Conservation (phyloP, 1,284 basidiomycete genomes). For the Pseudozyma sp. region DNA sequence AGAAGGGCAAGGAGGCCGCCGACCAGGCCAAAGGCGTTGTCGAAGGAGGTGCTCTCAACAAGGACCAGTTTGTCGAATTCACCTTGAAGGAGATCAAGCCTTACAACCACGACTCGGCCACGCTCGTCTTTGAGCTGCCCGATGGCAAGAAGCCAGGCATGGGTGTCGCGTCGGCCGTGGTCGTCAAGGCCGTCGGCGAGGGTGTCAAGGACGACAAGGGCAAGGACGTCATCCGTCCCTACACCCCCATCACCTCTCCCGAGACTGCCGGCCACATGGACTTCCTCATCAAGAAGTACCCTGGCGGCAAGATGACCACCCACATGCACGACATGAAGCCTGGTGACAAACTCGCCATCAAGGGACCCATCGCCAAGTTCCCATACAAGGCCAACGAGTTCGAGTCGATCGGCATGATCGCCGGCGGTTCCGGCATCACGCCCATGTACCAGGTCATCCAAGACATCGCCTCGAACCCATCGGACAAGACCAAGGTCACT, state of each 20-base stretch:
- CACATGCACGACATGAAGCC: constrained; percentile 74
- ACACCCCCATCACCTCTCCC: constrained; percentile 67
- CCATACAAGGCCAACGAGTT: constrained; percentile 68
- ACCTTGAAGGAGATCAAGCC: constrained; percentile 84
- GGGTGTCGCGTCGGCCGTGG: constrained; percentile 75
- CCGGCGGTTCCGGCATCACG: constrained; percentile 83
- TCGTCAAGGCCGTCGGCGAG: constrained; percentile 71
- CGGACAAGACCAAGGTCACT: constrained; percentile 96
- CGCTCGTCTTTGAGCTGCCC: constrained; percentile 88
- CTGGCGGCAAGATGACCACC: constrained; percentile 68
- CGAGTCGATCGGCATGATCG: constrained; percentile 85
- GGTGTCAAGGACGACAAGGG: constrained; percentile 78
- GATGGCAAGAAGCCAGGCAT: constrained; percentile 82
- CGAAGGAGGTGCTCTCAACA: constrained; percentile 53
- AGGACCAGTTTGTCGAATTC: constrained; percentile 81
- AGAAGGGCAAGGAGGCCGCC: constrained; percentile 40
- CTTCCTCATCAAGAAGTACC: constrained; percentile 82
- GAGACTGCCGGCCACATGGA: constrained; percentile 62
- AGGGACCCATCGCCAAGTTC: constrained; percentile 73
- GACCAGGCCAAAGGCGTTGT: constrained; percentile 37
- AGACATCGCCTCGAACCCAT: constrained; percentile 70
- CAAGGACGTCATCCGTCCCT: constrained; percentile 83
- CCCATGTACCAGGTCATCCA: constrained; percentile 70
- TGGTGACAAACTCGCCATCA: constrained; percentile 86
- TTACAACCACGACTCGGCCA: constrained; percentile 92